These are phyloP conservation scores for Cladosporium sp. DNA, from an alignment of 2,329 filamentous ascomycete species.

Conservation along the genomic window DNA sequence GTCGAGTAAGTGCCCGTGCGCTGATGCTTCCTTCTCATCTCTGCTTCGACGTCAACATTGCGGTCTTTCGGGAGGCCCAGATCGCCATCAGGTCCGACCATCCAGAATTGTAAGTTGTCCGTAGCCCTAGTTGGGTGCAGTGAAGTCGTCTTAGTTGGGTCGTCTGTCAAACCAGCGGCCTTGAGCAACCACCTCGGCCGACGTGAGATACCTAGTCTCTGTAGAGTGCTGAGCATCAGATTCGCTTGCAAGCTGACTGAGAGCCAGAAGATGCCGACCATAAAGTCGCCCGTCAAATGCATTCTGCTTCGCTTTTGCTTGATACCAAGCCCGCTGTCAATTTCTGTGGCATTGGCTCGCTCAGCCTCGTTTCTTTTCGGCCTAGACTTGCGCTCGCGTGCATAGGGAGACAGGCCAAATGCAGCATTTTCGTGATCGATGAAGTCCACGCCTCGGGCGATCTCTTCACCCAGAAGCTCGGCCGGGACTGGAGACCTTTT, in stretches of 20 bases:
- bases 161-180: conserved; percentile 47
- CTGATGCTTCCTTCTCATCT: conserved; percentile 67
- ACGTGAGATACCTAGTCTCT: conserved; percentile 60
- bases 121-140: not conserved
- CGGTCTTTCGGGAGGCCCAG: conserved; percentile 61
- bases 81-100: conserved; percentile 54
- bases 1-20: conserved; percentile 48
- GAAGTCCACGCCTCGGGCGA: conserved; percentile 42
- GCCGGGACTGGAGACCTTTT: conserved; percentile 42
- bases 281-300: conserved; percentile 74
- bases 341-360: conserved; percentile 33
- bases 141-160: conserved; percentile 7
- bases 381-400: conserved; percentile 63
- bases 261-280: conserved; percentile 72
- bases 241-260: conserved; percentile 61
- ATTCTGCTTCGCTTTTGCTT: conserved; percentile 77
- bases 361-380: conserved; percentile 27
- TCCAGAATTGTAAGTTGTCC: conserved; percentile 52
- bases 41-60: conserved; percentile 76
- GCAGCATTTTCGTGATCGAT: conserved; percentile 37
- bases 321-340: conserved; percentile 71
- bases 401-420: conserved; percentile 56
- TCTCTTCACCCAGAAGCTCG: conserved; percentile 46
- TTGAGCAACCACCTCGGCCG: conserved; percentile 66
- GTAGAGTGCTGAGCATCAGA: conserved; percentile 56